Base-by-base conservation (phyloP, 306 rosid species). In the Prinsepia uniflora region DNA sequence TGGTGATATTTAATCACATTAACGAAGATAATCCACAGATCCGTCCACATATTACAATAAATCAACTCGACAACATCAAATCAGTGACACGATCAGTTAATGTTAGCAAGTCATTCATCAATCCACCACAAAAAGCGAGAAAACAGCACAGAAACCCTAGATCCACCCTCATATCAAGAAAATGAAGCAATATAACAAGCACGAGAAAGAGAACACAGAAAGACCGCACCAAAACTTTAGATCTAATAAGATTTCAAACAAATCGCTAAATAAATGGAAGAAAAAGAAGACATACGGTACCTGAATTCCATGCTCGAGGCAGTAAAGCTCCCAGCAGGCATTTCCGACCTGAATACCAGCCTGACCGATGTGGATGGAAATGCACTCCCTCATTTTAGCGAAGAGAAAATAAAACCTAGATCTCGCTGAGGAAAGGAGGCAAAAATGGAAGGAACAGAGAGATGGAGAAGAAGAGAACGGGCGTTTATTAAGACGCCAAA, bases 261-360 rank as follows among this genome's bases (percentile, higher is more conserved):
- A 67, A 53, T 14, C 18, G 2, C 11, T 4, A 24, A 7, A 2
- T 1, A 55, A 57, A 67, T 8, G 30, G 0, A 52, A 22, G 30
- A 39, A 0, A 11, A 63, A 49, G 34, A 53, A 52, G 56, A 52
- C 22, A 56, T 10, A 0, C 2, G 17, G 74, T 45, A 85, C 90
- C 86, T 86, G 91, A 75, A 83, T 86, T 72, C 86, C 91, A 47
- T 86, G 90, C 75, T 86, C 90, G 68, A 86, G 87, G 4, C 36
- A 30, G 36, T 30, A 30, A 30, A 86, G 86, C 73, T 86, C 91
- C 88, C 88, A 86, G 82, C 88, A 86, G 30, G 91, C 86, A 70
- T 86, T 86, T 54, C 88, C 85, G 71, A 86, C 88, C 77, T 86
- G 91, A 73, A 84, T 86, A 44, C 88, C 88, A 50, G 91, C 91